These are phyloP conservation scores for Colletotrichum cuscutae DNA, from an alignment of 2,329 filamentous ascomycete species.

Conservation along the genomic window DNA sequence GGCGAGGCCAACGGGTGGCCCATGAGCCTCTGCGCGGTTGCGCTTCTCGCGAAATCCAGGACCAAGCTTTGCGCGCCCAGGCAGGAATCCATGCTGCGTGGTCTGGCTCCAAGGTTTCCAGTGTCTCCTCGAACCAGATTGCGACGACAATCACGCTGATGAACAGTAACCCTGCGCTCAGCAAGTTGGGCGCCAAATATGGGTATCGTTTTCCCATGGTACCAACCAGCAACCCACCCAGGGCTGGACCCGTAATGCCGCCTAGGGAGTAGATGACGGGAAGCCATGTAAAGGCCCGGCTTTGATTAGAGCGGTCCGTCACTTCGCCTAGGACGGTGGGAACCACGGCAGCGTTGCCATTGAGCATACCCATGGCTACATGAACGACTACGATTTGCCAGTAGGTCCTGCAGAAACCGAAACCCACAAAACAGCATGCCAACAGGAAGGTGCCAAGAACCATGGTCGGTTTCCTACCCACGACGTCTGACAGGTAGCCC, in stretches of 20 bases:
- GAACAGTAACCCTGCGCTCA: constrained; percentile 77
- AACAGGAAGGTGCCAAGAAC: constrained; percentile 85
- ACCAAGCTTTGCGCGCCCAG: constrained; percentile 46
- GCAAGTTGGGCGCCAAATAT: constrained; percentile 85
- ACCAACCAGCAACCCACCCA: constrained; percentile 87
- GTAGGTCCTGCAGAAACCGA: constrained; percentile 85
- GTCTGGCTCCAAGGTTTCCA: constrained; percentile 62
- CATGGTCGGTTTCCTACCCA: constrained; percentile 86
- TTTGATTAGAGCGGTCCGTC: constrained; percentile 95
- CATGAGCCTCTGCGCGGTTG: constrained; percentile 46
- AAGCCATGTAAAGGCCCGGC: constrained; percentile 90
- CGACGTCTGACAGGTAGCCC: constrained; percentile 83
- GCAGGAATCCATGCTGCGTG: constrained; percentile 43
- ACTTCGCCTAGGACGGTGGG: constrained; percentile 95
- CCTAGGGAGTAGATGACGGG: constrained; percentile 97
- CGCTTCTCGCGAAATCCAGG: constrained; percentile 40
- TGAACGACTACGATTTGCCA: constrained; percentile 90
- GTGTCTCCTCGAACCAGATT: constrained; percentile 88
- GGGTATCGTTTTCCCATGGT: constrained; percentile 73
- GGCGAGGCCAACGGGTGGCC: constrained; percentile 51
- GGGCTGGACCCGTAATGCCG: constrained; percentile 88
- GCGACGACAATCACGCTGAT: constrained; percentile 78
- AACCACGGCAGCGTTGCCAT: constrained; percentile 94
- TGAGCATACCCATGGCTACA: constrained; percentile 89
- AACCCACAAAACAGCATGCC: constrained; percentile 82